Base-by-base conservation (phyloP, 768 basidiomycete species). In the Mycena sanguinolenta region DNA sequence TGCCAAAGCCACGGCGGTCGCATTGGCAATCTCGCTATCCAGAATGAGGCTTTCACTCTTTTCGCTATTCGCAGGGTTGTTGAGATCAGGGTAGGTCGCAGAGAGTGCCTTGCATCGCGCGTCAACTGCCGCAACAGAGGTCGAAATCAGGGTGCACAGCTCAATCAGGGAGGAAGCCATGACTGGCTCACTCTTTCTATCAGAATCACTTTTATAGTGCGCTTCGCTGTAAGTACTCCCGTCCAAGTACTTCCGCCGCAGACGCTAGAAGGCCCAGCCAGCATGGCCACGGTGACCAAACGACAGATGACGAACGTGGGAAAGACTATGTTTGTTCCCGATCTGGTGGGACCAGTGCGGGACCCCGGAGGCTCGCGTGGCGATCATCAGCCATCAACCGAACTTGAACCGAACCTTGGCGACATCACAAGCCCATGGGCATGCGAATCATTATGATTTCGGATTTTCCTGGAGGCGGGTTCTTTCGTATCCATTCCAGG, bases 1-100 rank as follows among this genome's bases (percentile, higher is more conserved):
- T 10, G 76, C 63, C 44, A 76, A 44, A 14, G 72, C 59, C 17
- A 76, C 46, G 16, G 61, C 60, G 19, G 71, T 70, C 9, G 74
- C 69, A 7, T 70, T 59, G 4, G 67, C 23, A 7, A 76, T 72
- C 32, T 67, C 73, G 10, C 63, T 59, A 21, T 72, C 59, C 2
- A 39, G 61, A 19, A 74, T 39, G 16, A 71, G 53, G 3, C 32
- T 58, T 46, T 78, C 77, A 52, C 49, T 55, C 7, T 73, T 67
- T 17, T 46, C 55, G 28, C 58, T 67, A 54, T 70, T 58, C 14
- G 14, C 70, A 36, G 76, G 69, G 16, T 64, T 65, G 36, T 78
- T 39, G 39, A 77, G 71, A 27, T 65, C 55, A 1, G 78, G 75
- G 59, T 74, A 65, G 4, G 55, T 70, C n/a, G 34, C 10, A 13